A percentile compares a stretch with the other conserved stretches of the same genome.
These are phyloP conservation scores for Hypoxylon sp. DNA, from an alignment of 2,329 filamentous ascomycete species.

Conservation along the genomic window DNA sequence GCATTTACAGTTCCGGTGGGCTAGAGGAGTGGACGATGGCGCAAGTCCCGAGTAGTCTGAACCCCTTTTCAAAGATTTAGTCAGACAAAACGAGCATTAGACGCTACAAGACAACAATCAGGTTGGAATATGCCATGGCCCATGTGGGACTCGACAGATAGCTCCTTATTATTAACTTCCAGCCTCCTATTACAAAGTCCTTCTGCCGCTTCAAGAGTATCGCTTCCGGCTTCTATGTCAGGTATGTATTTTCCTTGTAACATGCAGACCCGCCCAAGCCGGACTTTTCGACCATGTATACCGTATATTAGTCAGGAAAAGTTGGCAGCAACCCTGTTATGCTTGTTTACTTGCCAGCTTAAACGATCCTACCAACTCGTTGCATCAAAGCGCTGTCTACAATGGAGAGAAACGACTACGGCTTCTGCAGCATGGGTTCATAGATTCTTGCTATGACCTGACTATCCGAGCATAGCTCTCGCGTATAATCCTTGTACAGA, in stretches of 20 bases:
- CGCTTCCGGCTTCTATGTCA: not conserved
- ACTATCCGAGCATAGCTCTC: constrained; percentile 83
- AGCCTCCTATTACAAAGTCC: not conserved
- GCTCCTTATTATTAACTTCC: not conserved
- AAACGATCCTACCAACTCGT: constrained; percentile 1
- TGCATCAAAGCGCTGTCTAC: not conserved
- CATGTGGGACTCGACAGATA: not conserved
- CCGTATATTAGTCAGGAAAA: not conserved
- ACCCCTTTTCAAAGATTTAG: constrained; percentile 77
- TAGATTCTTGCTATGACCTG: constrained; percentile 73
- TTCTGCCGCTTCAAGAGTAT: not conserved
- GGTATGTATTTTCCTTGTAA: not conserved
- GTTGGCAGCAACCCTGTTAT: not conserved
- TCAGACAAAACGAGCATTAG: constrained; percentile 74
- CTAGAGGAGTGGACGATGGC: constrained; percentile 51
- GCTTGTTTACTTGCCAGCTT: constrained; percentile 1
- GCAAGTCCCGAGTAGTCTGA: constrained; percentile 81
- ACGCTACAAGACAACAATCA: constrained; percentile 74
- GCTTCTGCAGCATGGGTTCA: not conserved
- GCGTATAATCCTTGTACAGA: constrained; percentile 81
- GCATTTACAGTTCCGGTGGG: not conserved
- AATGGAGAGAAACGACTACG: not conserved
- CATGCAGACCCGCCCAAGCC: not conserved
- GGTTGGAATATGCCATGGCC: too few species aligned
- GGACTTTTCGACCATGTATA: not conserved